Evolutionary conservation across 2,329 filamentous ascomycete genomes (phyloP).

Genomic region (Aspergillus sp.): DNA sequence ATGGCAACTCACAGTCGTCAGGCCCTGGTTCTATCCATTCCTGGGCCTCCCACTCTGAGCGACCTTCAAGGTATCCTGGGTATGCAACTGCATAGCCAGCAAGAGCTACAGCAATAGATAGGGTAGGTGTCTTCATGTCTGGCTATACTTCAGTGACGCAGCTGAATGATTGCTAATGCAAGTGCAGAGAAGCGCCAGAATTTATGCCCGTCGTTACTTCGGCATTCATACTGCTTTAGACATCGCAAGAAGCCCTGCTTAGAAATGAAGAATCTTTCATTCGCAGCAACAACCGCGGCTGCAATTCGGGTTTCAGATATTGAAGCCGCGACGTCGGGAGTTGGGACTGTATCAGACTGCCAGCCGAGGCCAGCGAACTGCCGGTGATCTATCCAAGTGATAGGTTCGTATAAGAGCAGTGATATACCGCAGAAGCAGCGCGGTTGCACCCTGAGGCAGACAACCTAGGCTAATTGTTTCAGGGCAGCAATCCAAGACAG

Average conservation of each 20-base stretch:
- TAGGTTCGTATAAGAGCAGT: no score
- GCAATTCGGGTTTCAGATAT: not conserved
- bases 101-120: not conserved
- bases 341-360: no score
- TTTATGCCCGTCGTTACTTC: not conserved
- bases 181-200: not conserved
- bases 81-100: constrained; percentile 1
- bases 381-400: no score
- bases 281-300: not conserved
- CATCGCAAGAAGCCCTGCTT: not conserved
- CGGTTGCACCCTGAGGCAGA: no score
- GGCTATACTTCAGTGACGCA: not conserved
- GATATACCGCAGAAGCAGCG: no score
- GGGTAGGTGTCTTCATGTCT: constrained; percentile 3
- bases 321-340: not conserved
- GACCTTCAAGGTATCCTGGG: constrained; percentile 7
- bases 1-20: constrained; percentile 6
- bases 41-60: constrained; percentile 2
- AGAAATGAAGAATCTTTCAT: not conserved
- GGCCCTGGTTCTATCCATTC: constrained; percentile 11
- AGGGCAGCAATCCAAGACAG: no score
- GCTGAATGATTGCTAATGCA: not conserved
- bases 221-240: not conserved
- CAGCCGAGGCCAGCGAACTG: no score
- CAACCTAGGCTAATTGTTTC: no score